These are phyloP conservation scores for Phytopythium kandeliae DNA, from an alignment of 352 stramenopile species.

Conservation along the genomic window DNA sequence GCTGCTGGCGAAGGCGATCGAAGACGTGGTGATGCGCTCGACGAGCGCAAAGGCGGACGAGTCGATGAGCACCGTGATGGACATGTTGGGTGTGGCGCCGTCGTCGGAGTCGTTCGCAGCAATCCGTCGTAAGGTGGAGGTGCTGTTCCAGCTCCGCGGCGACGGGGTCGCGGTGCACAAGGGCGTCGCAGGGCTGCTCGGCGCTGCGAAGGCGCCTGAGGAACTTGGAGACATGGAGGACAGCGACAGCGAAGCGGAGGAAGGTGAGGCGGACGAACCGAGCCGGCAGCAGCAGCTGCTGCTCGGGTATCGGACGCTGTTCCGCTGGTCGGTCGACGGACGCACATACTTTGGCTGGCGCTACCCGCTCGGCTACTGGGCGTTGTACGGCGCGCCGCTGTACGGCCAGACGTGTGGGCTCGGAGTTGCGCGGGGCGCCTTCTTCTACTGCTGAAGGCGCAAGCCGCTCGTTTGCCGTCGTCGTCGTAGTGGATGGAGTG, in stretches of 20 bases:
- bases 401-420: neutral
- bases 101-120: neutral
- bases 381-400: neutral
- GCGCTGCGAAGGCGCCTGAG: neutral
- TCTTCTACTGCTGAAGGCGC: conserved; percentile 3
- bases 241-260: neutral
- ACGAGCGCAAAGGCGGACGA: neutral
- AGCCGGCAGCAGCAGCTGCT: neutral
- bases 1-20: neutral
- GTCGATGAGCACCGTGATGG: neutral
- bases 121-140: neutral
- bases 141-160: neutral
- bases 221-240: too few relatives aligned
- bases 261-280: neutral
- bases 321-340: neutral
- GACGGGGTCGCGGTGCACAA: neutral
- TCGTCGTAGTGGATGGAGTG: neutral
- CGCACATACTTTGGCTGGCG: conserved; percentile 3
- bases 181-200: neutral
- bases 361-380: conserved; percentile 5
- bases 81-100: neutral
- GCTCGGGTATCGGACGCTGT: conserved; percentile 7
- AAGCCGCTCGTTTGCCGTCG: neutral
- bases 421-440: neutral
- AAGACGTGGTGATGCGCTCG: neutral